phyloP scores from a whole-genome alignment of 1,139 yeast genomes.

The Saccharomyces pastorianus region DNA sequence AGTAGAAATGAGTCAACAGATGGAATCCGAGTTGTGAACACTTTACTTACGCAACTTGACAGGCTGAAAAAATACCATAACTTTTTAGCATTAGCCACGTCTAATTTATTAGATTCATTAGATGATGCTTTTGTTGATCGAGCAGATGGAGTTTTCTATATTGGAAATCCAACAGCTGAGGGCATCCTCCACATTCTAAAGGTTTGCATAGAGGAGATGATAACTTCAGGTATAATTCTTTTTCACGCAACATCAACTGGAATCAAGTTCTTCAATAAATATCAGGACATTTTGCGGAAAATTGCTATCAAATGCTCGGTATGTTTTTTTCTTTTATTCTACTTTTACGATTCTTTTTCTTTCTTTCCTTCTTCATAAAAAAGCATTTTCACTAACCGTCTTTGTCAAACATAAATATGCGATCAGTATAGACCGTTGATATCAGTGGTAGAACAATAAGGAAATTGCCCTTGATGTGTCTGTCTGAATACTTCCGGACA shows the following conservation, averaged over 20 bases:
- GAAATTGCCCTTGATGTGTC: slow-evolving; percentile 24
- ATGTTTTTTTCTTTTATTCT: slow-evolving; percentile 12
- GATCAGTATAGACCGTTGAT: slow-evolving; percentile 8
- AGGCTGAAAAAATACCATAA: slow-evolving; percentile 30
- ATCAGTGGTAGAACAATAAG: slow-evolving; percentile 28
- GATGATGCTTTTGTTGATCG: slow-evolving; percentile 37
- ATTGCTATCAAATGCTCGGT: slow-evolving; percentile 23
- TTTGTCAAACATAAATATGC: slow-evolving; percentile 1
- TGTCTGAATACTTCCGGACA: slow-evolving; percentile 23
- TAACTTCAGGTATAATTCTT: slow-evolving; percentile 12
- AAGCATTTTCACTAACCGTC: slow-evolving; percentile 13
- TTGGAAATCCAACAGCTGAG: slow-evolving; percentile 27
- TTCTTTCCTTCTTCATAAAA: slow-evolving; percentile 3
- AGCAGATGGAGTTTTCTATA: slow-evolving; percentile 30
- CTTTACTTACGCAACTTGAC: slow-evolving; percentile 35
- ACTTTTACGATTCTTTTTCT: background rate
- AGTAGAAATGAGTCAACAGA: slow-evolving; percentile 35
- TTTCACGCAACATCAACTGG: background rate
- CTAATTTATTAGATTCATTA: slow-evolving; percentile 30
- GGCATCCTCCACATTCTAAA: slow-evolving; percentile 26
- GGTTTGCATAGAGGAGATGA: slow-evolving; percentile 19
- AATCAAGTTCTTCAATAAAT: slow-evolving; percentile 1
- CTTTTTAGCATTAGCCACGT: slow-evolving; percentile 33
- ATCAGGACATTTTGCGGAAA: slow-evolving; percentile 10
- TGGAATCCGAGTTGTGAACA: slow-evolving; percentile 36